Evolutionary conservation across 108 stramenopile genomes (phyloP), one percentile per base, ranked within the genome.

Genomic region (Conticribra guillardii): DNA sequence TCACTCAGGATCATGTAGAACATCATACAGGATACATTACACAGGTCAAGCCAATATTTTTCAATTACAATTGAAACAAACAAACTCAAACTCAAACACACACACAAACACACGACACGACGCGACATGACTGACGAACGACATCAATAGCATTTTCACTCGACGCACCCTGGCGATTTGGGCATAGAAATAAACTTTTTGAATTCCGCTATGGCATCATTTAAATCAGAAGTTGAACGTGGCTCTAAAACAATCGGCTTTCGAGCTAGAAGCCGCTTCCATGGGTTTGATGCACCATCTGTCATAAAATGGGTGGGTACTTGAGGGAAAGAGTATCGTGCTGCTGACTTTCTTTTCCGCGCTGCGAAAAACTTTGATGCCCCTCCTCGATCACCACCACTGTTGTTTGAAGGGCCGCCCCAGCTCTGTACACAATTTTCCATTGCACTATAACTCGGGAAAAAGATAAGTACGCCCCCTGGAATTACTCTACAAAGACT

Each of bases 401-500:
- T 73, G 50, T 75, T 63, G 14, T 57, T 60, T 24, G 61, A 76
- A 3, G 91, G 89, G 21, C 93, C 89, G 62, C 91, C 91, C 93
- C 91, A 87, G 26, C 81, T 73, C 52, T 86, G 87, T 32, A 97
- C 59, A 49, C 87, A 84, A 0, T 78, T 81, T 54, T 92, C 84
- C 91, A 96, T 94, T 4, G 92, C 84, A n/a, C 86, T 74, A 68
- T 98, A 99, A 59, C 90, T 90, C 17, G 98, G 98, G 63, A 99
- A 99, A 67, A 99, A 99, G 3, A 98, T 84, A 29, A 99, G 84
- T 60, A 99, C 82, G 2, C 99, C 99, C 16, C 87, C 97, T 1
- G 97, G 97, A 15, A 97, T 84, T 18, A 95, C 78, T 27, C 83
- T 79, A 4, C 85, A 80, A 5, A 98, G 68, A 48, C 75, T 83